These are phyloP conservation scores for Trichosporon inkin DNA, from an alignment of 1,284 basidiomycete genomes.

Conservation along the genomic window DNA sequence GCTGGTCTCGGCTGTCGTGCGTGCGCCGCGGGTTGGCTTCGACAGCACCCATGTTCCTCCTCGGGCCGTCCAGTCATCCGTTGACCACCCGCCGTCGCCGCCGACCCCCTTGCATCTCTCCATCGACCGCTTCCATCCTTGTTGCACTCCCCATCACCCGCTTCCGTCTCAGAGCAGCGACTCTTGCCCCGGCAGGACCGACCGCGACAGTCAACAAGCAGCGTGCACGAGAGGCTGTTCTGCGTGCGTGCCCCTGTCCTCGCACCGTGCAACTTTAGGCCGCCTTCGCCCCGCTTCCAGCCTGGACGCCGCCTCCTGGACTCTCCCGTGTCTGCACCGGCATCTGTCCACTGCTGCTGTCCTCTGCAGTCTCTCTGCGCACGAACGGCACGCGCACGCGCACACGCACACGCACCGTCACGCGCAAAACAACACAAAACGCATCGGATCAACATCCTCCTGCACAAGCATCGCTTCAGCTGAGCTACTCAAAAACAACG, in stretches of 20 bases:
- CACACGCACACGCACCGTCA: slow-evolving; percentile 7
- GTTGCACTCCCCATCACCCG: neutral
- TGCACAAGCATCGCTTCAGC: neutral
- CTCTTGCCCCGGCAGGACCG: too few species aligned
- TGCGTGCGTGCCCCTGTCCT: neutral
- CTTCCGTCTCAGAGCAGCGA: too few species aligned
- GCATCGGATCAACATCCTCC: neutral
- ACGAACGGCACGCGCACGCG: neutral
- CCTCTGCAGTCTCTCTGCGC: neutral
- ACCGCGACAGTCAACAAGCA: too few species aligned
- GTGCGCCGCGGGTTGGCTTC: neutral
- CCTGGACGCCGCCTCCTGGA: neutral
- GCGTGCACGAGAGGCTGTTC: neutral
- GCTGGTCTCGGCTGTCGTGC: neutral
- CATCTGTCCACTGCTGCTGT: neutral
- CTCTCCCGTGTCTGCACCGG: neutral
- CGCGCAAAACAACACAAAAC: neutral
- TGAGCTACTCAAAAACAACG: neutral
- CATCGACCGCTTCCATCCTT: neutral
- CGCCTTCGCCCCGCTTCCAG: slow-evolving; percentile 1
- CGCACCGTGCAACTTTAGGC: slow-evolving; percentile 1
- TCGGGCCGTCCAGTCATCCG: neutral
- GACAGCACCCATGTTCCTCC: neutral
- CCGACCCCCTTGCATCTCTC: neutral
- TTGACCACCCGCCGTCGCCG: neutral